These are phyloP conservation scores for Pleurotus pulmonarius DNA, from an alignment of 768 basidiomycete species.

Conservation along the genomic window DNA sequence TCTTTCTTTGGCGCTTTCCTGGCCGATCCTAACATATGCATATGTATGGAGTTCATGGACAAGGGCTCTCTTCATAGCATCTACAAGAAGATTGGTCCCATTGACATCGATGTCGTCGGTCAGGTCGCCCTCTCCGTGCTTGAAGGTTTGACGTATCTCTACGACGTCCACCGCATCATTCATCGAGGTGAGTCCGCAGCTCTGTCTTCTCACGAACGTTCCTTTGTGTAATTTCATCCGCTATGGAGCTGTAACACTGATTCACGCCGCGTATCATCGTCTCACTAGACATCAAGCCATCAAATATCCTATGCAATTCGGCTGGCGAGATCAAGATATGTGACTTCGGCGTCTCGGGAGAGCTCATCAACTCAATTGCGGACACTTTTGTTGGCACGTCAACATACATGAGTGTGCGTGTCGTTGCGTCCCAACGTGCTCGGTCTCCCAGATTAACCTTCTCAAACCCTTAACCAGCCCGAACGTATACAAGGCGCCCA, in stretches of 20 bases:
- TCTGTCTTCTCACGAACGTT: neutral
- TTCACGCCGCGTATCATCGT: slow-evolving; percentile 10
- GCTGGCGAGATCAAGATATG: slow-evolving; percentile 97
- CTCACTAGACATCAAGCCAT: slow-evolving; percentile 92
- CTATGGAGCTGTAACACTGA: neutral
- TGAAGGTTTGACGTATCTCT: slow-evolving; percentile 93
- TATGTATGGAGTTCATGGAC: slow-evolving; percentile 97
- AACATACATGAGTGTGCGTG: slow-evolving; percentile 97
- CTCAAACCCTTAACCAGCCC: slow-evolving; percentile 50
- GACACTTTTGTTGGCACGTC: slow-evolving; percentile 99
- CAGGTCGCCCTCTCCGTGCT: slow-evolving; percentile 94
- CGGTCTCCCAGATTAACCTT: no score
- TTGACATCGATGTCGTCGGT: slow-evolving; percentile 89
- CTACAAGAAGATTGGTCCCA: slow-evolving; percentile 93
- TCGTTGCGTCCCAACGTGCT: neutral
- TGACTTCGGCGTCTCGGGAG: slow-evolving; percentile 98
- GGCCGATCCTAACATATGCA: slow-evolving; percentile 96
- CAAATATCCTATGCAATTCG: slow-evolving; percentile 95
- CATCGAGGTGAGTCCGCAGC: slow-evolving; percentile 77
- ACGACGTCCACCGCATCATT: slow-evolving; percentile 96
- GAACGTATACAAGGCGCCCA: slow-evolving; percentile 98
- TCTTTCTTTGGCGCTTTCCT: slow-evolving; percentile 97
- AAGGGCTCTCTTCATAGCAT: slow-evolving; percentile 92
- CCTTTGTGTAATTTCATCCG: no score
- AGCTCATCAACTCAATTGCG: slow-evolving; percentile 97